phyloP scores from a whole-genome alignment of 495 filamentous ascomycete species.

The Venustampulla echinocandica region DNA sequence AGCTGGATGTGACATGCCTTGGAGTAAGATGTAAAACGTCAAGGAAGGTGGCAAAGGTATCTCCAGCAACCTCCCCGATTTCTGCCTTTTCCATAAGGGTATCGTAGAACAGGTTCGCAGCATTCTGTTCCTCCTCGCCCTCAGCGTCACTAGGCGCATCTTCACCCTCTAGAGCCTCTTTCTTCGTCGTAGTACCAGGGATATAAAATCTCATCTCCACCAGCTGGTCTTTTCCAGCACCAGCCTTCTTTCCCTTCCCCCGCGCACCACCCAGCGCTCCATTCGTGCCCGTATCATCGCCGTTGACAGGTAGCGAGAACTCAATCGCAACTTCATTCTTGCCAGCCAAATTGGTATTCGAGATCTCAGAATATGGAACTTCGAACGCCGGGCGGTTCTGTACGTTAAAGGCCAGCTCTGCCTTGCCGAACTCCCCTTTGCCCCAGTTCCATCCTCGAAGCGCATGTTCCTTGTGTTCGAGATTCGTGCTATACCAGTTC shows the following conservation, averaged over 20 bases:
- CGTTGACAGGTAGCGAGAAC: slow-evolving; percentile 64
- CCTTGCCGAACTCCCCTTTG: slow-evolving; percentile 92
- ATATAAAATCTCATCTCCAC: slow-evolving; percentile 99
- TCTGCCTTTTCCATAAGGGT: slow-evolving; percentile 98
- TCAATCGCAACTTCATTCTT: slow-evolving; percentile 98
- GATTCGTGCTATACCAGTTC: slow-evolving; percentile 86
- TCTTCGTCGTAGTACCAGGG: slow-evolving; percentile 80
- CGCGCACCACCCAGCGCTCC: slow-evolving; percentile 68
- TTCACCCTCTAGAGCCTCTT: slow-evolving; percentile 66
- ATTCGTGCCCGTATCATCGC: slow-evolving; percentile 59
- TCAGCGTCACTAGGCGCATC: slow-evolving; percentile 58
- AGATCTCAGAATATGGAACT: slow-evolving; percentile 93
- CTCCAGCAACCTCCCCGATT: slow-evolving; percentile 96
- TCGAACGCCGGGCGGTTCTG: slow-evolving; percentile 96
- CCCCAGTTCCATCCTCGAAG: slow-evolving; percentile 99
- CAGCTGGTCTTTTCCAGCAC: slow-evolving; percentile 80
- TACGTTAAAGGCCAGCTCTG: slow-evolving; percentile 92
- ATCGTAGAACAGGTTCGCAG: slow-evolving; percentile 92
- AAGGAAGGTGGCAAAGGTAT: slow-evolving; percentile 93
- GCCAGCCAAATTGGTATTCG: slow-evolving; percentile 94
- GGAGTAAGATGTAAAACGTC: slow-evolving; percentile 97
- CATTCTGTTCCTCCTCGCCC: slow-evolving; percentile 77
- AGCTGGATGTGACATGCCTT: slow-evolving; percentile 47
- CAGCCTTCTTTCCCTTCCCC: slow-evolving; percentile 77
- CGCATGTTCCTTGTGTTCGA: slow-evolving; percentile 88